Conservation (phyloP, 208 protist genomes). For the Angomonas ambiguus region DNA sequence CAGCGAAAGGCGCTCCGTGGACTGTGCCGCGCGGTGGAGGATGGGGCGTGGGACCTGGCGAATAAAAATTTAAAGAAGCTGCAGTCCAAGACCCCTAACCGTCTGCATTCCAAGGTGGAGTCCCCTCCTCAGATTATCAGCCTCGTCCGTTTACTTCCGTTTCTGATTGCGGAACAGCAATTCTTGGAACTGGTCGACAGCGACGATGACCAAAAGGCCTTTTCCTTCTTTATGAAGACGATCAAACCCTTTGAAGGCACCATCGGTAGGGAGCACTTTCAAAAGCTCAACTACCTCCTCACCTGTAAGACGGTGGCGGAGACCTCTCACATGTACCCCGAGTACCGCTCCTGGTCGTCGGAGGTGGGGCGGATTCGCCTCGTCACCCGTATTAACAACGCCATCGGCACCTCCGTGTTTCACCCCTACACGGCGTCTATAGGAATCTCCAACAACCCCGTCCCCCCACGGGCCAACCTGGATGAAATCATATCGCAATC, state of each 20-base stretch:
- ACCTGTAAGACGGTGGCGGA: conserved; percentile 75
- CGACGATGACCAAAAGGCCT: conserved; percentile 64
- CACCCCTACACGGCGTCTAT: conserved; percentile 58
- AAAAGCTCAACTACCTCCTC: conserved; percentile 78
- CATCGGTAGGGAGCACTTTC: conserved; percentile 64
- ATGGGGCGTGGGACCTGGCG: conserved; percentile 74
- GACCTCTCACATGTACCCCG: conserved; percentile 49
- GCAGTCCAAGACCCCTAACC: conserved; percentile 17
- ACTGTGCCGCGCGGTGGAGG: conserved; percentile 60
- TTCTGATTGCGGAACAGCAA: conserved; percentile 71
- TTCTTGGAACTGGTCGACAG: conserved; percentile 82
- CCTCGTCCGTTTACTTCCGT: conserved; percentile 52
- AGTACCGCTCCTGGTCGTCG: conserved; percentile 72
- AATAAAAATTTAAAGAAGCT: conserved; percentile 61
- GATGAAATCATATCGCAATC: conserved; percentile 51
- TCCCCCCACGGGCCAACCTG: conserved; percentile 24
- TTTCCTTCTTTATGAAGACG: conserved; percentile 76
- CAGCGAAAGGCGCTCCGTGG: conserved; percentile 64
- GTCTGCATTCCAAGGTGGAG: conserved; percentile 15
- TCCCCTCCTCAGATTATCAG: conserved; percentile 18
- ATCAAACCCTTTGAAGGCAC: conserved; percentile 76
- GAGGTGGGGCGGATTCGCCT: conserved; percentile 63
- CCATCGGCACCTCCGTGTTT: conserved; percentile 34
- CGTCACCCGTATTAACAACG: conserved; percentile 42
- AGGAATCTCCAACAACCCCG: conserved; percentile 25